Conservation (phyloP, 257 asterid genomes). For the Ehretia macrophylla region DNA sequence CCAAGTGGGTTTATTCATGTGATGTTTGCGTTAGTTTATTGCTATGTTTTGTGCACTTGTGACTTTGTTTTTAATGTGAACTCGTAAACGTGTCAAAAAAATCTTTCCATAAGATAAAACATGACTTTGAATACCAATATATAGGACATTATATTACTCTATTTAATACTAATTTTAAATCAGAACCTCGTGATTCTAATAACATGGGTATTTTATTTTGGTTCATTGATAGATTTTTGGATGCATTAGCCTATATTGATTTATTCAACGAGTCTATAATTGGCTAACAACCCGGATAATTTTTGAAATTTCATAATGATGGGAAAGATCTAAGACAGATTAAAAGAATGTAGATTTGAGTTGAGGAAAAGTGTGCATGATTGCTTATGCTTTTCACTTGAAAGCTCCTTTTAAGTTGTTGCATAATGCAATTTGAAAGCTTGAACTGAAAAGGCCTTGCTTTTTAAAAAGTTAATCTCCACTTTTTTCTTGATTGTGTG, state of each 20-base stretch:
- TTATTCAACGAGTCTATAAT: no score
- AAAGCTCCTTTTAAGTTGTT: slow-evolving; percentile 25
- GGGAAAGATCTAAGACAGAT: slow-evolving; percentile 16
- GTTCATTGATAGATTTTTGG: no score
- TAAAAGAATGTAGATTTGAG: background rate
- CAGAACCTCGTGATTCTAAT: no score
- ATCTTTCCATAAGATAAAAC: no score
- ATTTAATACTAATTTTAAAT: no score
- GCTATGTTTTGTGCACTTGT: slow-evolving; percentile 25
- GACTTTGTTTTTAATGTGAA: slow-evolving; percentile 14
- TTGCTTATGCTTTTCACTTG: slow-evolving; percentile 45
- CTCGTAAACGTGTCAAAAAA: no score
- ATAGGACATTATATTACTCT: no score
- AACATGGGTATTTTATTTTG: no score
- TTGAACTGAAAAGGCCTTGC: slow-evolving; percentile 2
- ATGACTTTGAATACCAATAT: no score
- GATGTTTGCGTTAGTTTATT: slow-evolving; percentile 9
- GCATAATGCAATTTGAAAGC: slow-evolving; percentile 32
- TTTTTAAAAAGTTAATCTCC: slow-evolving; percentile 13
- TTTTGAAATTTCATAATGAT: no score
- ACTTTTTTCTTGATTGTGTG: slow-evolving; percentile 21
- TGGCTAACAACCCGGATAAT: no score
- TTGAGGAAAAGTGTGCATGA: slow-evolving; percentile 22
- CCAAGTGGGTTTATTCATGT: slow-evolving; percentile 5
- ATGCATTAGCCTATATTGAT: no score